phyloP scores from a whole-genome alignment of 2,329 filamentous ascomycete genomes.

The Pseudocercospora fijiensis region DNA sequence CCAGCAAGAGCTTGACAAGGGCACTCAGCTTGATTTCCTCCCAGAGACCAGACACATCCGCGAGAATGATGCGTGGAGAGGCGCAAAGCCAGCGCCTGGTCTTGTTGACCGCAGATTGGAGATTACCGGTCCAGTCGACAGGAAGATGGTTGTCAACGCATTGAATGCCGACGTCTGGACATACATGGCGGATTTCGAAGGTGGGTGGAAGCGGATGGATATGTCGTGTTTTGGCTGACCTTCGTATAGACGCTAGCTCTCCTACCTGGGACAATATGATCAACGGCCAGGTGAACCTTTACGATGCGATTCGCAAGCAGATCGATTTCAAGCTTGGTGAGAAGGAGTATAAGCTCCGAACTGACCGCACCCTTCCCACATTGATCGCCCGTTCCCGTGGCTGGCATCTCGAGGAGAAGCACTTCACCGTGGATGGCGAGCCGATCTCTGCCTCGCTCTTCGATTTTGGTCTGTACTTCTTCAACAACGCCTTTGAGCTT shows the following conservation, averaged over 20 bases:
- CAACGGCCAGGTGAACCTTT: slow-evolving; percentile 95
- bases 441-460: slow-evolving; percentile 90
- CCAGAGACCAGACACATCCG: slow-evolving; percentile 94
- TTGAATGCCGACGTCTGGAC: slow-evolving; percentile 96
- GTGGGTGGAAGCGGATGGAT: slow-evolving; percentile 51
- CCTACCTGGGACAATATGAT: slow-evolving; percentile 99
- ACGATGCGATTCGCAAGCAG: slow-evolving; percentile 90
- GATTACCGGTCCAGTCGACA: slow-evolving; percentile 94
- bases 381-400: slow-evolving; percentile 92
- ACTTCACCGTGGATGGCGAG: slow-evolving; percentile 92
- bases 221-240: slow-evolving; percentile 4
- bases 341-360: slow-evolving; percentile 97
- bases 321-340: slow-evolving; percentile 93
- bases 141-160: slow-evolving; percentile 99
- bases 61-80: slow-evolving; percentile 91
- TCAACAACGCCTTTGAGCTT: slow-evolving; percentile 91
- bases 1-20: slow-evolving; percentile 91
- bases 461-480: slow-evolving; percentile 98
- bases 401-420: slow-evolving; percentile 98
- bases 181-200: slow-evolving; percentile 99
- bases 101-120: slow-evolving; percentile 91
- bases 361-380: slow-evolving; percentile 80
- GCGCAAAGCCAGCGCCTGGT: slow-evolving; percentile 84
- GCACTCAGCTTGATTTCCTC: slow-evolving; percentile 85
- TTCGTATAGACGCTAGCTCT: slow-evolving; percentile 74